Evolutionary conservation across 768 basidiomycete species (phyloP).

Genomic region (Phylloporus rhodoxanthus): DNA sequence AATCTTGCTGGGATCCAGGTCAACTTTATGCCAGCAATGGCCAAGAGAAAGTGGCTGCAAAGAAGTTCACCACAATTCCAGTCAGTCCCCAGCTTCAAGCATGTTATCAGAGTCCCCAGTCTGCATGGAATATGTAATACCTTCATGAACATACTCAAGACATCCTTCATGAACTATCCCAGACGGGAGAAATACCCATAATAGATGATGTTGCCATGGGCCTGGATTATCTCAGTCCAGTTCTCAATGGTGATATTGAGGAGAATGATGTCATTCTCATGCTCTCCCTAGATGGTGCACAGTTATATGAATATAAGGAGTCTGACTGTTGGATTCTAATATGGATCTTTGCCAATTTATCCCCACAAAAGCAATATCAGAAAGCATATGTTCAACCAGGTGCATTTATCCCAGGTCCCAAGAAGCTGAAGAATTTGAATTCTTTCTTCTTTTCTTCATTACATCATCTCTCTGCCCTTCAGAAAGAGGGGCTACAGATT

Average conservation of each 20-base stretch:
- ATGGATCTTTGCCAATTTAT: constrained; percentile 28
- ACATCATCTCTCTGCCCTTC: background rate
- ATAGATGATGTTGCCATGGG: constrained; percentile 5
- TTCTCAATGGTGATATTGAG: constrained; percentile 2
- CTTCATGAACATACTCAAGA: too few relatives aligned
- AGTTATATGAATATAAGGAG: constrained; percentile 27
- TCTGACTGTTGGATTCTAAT: constrained; percentile 29
- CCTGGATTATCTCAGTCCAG: constrained; percentile 6
- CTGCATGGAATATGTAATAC: too few relatives aligned
- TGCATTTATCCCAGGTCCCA: background rate
- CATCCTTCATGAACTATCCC: too few relatives aligned
- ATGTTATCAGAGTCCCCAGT: too few relatives aligned
- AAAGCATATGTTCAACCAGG: constrained; percentile 1
- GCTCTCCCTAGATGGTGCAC: constrained; percentile 37
- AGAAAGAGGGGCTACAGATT: background rate
- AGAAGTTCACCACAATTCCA: too few relatives aligned
- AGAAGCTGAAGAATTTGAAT: constrained; percentile 1
- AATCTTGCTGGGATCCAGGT: too few relatives aligned
- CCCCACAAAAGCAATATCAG: constrained; percentile 4
- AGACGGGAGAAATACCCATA: too few relatives aligned
- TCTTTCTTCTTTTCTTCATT: constrained; percentile 3
- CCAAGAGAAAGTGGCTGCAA: too few relatives aligned
- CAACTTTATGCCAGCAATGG: too few relatives aligned
- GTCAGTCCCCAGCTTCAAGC: too few relatives aligned
- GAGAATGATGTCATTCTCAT: constrained; percentile 29